A percentile compares a stretch with the other conserved stretches of the same genome.
These are phyloP conservation scores for Fusarium sp. DNA, from an alignment of 2,329 filamentous ascomycete species.

Conservation along the genomic window DNA sequence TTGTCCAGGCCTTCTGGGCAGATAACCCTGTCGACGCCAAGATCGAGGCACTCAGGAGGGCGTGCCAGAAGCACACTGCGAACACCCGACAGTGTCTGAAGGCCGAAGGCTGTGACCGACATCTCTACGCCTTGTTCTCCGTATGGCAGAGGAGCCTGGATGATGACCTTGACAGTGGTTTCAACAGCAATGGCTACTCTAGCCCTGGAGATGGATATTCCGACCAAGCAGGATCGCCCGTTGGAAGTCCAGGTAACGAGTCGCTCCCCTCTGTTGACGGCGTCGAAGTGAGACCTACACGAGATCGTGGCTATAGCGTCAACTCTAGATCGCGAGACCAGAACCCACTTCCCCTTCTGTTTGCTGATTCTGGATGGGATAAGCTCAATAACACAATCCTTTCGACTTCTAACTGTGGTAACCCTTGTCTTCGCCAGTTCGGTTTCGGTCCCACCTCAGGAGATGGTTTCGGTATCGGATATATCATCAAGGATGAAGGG, in stretches of 20 bases:
- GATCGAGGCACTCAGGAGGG: constrained; percentile 83
- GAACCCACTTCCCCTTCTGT: constrained; percentile 76
- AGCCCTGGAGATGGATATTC: constrained; percentile 65
- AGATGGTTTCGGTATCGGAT: constrained; percentile 96
- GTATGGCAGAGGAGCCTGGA: constrained; percentile 93
- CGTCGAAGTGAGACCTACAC: constrained; percentile 48
- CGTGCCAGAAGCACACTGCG: constrained; percentile 82
- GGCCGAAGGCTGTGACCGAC: constrained; percentile 89
- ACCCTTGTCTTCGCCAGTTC: constrained; percentile 92
- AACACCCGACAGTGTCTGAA: constrained; percentile 88
- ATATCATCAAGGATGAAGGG: constrained; percentile 86
- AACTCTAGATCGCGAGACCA: constrained; percentile 58
- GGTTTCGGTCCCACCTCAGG: constrained; percentile 95
- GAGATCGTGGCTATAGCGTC: constrained; percentile 64
- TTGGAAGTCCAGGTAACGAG: constrained; percentile 63
- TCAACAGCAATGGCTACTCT: constrained; percentile 69
- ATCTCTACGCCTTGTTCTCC: constrained; percentile 92
- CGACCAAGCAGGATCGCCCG: constrained; percentile 53
- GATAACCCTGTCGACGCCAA: constrained; percentile 86
- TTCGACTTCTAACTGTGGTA: constrained; percentile 98
- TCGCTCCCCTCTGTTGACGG: constrained; percentile 52
- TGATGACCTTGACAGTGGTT: constrained; percentile 63
- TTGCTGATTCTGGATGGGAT: constrained; percentile 91
- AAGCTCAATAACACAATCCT: constrained; percentile 93
- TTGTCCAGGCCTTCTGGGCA: constrained; percentile 93